These are phyloP conservation scores for Vitis cinerea DNA, from an alignment of 164 flowering plant species.

Conservation along the genomic window DNA sequence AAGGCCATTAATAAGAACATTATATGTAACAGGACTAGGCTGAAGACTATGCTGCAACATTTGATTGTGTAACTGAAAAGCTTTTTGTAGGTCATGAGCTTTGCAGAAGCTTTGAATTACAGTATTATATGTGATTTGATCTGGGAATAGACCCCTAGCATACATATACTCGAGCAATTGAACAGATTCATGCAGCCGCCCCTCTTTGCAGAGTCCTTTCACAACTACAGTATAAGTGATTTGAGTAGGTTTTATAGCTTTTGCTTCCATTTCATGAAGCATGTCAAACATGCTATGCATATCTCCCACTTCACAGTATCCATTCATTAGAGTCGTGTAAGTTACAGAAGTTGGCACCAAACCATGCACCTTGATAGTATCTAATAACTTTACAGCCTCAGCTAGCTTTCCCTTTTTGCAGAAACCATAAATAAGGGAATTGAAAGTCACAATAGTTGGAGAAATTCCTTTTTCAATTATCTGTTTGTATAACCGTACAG, in stretches of 20 bases:
- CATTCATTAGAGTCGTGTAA: conserved; percentile 75
- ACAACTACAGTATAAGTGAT: conserved; percentile 65
- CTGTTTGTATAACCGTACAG: conserved; percentile 38
- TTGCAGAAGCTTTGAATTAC: conserved; percentile 68
- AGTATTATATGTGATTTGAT: conserved; percentile 65
- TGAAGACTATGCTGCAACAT: conserved; percentile 48
- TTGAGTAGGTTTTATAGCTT: conserved; percentile 45
- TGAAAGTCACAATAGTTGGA: conserved; percentile 71
- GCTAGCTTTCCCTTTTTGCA: conserved; percentile 46
- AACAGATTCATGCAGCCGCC: conserved; percentile 39
- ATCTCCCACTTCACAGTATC: conserved; percentile 47
- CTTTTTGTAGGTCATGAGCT: conserved; percentile 32
- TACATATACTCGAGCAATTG: conserved; percentile 46
- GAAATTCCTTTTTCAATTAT: conserved; percentile 38
- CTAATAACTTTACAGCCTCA: conserved; percentile 45
- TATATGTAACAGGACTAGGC: conserved; percentile 66
- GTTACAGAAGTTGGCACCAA: conserved; percentile 57
- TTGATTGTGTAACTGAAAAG: conserved; percentile 39
- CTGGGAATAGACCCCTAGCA: conserved; percentile 46
- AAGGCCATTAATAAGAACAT: conserved; percentile 66
- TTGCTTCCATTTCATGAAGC: conserved; percentile 49
- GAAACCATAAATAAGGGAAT: conserved; percentile 68
- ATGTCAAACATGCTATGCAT: conserved; percentile 31
- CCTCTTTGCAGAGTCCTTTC: conserved; percentile 58
- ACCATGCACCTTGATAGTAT: conserved; percentile 33